Evolutionary conservation across 495 filamentous ascomycete species (phyloP).

Genomic region (Chaetomidium leptoderma): DNA sequence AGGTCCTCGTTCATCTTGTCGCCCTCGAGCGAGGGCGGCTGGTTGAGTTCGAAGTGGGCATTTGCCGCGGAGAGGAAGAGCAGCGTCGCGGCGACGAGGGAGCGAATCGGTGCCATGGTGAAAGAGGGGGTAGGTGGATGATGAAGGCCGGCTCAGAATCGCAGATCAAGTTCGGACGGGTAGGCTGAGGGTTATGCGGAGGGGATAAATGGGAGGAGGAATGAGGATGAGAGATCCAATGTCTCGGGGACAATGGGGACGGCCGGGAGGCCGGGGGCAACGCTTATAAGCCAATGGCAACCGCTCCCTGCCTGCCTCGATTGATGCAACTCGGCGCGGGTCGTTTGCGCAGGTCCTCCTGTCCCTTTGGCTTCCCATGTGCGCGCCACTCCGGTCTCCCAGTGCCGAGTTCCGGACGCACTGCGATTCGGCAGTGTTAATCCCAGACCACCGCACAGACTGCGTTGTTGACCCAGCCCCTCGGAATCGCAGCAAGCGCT

Average conservation of each 20-base stretch:
- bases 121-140: too few species aligned
- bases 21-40: conserved; percentile 43
- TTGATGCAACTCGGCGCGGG: too few species aligned
- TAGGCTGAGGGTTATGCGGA: too few species aligned
- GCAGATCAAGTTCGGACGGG: not conserved
- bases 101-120: conserved; percentile 31
- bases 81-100: conserved; percentile 23
- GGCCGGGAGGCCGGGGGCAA: not conserved
- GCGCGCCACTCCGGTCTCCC: too few species aligned
- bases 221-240: not conserved
- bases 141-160: too few species aligned
- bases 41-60: conserved; percentile 47
- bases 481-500: too few species aligned
- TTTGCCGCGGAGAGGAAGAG: conserved; percentile 34
- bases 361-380: too few species aligned
- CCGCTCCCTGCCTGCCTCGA: not conserved
- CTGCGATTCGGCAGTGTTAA: too few species aligned
- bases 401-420: not conserved
- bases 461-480: too few species aligned
- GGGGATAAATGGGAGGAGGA: not conserved
- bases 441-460: too few species aligned
- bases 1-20: conserved; percentile 36
- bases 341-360: too few species aligned
- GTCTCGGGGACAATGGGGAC: not conserved
- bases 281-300: not conserved